A percentile compares a stretch with the other conserved stretches of the same genome.
These are phyloP conservation scores for Didymella lethalis DNA, from an alignment of 2,329 filamentous ascomycete species.

Conservation along the genomic window DNA sequence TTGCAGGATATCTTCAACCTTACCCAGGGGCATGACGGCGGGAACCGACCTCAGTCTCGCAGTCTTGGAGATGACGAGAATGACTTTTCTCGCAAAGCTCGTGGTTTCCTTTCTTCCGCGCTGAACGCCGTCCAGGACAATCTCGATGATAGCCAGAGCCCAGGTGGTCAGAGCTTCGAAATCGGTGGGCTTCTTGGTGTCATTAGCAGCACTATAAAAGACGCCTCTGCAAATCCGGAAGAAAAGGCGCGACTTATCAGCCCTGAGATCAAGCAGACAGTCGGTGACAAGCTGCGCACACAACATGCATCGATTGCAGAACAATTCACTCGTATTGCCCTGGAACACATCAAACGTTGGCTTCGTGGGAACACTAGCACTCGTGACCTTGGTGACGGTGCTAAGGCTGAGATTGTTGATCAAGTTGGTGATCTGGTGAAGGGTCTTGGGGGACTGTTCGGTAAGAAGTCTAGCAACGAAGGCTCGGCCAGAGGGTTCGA, in stretches of 20 bases:
- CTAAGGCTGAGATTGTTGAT: conserved; percentile 41
- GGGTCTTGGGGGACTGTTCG: conserved; percentile 38
- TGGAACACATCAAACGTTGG: conserved; percentile 46
- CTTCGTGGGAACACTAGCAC: conserved; percentile 42
- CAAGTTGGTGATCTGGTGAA: conserved; percentile 42
- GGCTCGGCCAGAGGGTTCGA: conserved; percentile 31
- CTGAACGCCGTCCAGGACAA: conserved; percentile 39
- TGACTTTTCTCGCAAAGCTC: conserved; percentile 30
- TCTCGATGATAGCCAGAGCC: conserved; percentile 27
- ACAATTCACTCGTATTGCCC: conserved; percentile 40
- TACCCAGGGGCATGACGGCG: conserved; percentile 30
- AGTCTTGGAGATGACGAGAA: conserved; percentile 13
- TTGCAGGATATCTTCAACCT: conserved; percentile 41
- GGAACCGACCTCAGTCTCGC: conserved; percentile 26
- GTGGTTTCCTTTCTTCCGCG: conserved; percentile 38
- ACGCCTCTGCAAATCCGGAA: conserved; percentile 40
- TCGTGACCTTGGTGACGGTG: conserved; percentile 41
- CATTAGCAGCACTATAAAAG: conserved; percentile 40
- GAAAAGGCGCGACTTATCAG: conserved; percentile 43
- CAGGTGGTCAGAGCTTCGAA: conserved; percentile 29
- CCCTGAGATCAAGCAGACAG: conserved; percentile 41
- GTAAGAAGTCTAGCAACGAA: conserved; percentile 30
- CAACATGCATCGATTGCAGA: conserved; percentile 41
- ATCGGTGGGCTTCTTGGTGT: conserved; percentile 40
- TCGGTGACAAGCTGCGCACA: conserved; percentile 37